These are phyloP conservation scores for Inonotus hispidus DNA, from an alignment of 1,284 basidiomycete species.

Conservation along the genomic window DNA sequence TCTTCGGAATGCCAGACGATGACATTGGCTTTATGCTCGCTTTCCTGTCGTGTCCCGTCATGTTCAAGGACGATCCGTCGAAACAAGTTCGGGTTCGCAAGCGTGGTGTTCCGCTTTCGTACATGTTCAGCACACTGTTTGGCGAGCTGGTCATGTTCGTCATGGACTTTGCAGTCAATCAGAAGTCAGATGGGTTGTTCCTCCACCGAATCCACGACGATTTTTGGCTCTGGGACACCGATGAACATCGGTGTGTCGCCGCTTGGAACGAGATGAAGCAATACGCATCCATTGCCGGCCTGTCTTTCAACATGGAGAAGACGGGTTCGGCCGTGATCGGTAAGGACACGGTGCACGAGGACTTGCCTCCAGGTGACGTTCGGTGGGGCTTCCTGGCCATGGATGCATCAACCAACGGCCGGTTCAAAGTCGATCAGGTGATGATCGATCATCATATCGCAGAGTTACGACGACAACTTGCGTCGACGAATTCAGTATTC, in stretches of 20 bases:
- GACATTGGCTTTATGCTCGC: constrained; percentile 35
- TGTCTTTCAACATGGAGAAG: constrained; percentile 35
- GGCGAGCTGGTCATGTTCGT: constrained; percentile 36
- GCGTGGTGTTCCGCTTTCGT: constrained; percentile 20
- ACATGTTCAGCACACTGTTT: constrained; percentile 31
- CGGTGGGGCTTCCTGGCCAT: constrained; percentile 40
- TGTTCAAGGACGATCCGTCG: constrained; percentile 17
- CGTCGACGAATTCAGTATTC: constrained; percentile 35
- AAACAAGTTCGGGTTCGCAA: constrained; percentile 10
- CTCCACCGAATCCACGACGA: constrained; percentile 39
- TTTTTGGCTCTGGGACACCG: constrained; percentile 35
- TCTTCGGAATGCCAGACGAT: constrained; percentile 34
- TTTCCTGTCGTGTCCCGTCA: constrained; percentile 31
- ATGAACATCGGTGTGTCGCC: constrained; percentile 27
- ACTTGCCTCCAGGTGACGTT: constrained; percentile 33
- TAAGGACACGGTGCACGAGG: constrained; percentile 13
- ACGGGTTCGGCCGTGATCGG: constrained; percentile 36
- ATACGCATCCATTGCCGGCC: constrained; percentile 31
- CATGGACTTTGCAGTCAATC: constrained; percentile 42
- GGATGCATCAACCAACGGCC: constrained; percentile 25
- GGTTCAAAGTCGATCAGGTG: constrained; percentile 35
- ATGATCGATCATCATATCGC: constrained; percentile 34
- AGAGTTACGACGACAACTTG: constrained; percentile 37
- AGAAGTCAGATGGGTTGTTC: constrained; percentile 33
- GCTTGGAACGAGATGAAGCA: constrained; percentile 36